These are phyloP conservation scores for Paramecium sexaurelia DNA, from an alignment of 73 alveolate species.

Conservation along the genomic window DNA sequence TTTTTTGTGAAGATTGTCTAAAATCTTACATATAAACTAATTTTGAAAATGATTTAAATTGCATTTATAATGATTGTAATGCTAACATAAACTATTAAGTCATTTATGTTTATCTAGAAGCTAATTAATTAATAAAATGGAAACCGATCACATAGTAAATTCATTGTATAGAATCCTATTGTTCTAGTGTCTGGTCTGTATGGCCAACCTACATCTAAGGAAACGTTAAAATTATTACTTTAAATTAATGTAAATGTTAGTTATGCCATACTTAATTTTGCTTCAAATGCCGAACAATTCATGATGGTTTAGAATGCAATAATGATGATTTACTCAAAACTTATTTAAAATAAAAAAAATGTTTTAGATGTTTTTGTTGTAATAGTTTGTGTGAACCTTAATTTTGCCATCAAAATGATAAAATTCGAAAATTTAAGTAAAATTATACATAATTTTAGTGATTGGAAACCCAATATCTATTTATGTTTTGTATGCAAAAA, in stretches of 20 bases:
- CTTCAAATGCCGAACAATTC: background rate
- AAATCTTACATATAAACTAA: background rate
- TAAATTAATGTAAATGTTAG: background rate
- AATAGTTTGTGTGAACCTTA: background rate
- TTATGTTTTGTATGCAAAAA: background rate
- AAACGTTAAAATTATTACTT: background rate
- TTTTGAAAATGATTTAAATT: background rate
- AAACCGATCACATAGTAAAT: background rate
- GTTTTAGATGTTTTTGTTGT: background rate
- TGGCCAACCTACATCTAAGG: background rate
- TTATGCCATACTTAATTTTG: background rate
- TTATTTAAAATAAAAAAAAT: background rate
- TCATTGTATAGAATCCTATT: background rate
- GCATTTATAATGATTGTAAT: background rate
- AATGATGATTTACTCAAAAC: background rate
- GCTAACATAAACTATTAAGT: background rate
- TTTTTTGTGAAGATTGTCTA: background rate
- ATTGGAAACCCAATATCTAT: background rate
- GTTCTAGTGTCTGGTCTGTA: background rate
- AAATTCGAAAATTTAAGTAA: background rate
- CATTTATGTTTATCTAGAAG: background rate
- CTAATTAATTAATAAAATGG: background rate
- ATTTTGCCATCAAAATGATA: background rate
- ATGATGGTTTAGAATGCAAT: background rate
- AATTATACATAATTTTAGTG: background rate